A percentile compares a stretch with the other conserved stretches of the same genome.
These are phyloP conservation scores for Curvularia spicifera DNA, from an alignment of 2,329 filamentous ascomycete species.

Conservation along the genomic window DNA sequence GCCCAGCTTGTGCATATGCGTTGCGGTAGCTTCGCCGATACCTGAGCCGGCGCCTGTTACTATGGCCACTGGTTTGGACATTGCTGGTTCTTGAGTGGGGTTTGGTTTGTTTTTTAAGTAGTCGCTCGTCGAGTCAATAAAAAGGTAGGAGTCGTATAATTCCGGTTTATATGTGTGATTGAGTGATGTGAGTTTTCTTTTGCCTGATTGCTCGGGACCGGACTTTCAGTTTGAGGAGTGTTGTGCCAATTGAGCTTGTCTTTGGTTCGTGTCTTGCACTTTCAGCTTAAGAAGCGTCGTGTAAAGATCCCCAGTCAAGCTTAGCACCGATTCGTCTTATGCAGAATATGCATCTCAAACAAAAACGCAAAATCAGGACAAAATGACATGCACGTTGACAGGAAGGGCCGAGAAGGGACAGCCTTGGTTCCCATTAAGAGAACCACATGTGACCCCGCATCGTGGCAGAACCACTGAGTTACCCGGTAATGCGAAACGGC, in stretches of 20 bases:
- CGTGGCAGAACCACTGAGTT: slow-evolving; percentile 1
- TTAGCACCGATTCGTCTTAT: neutral
- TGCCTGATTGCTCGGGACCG: no score
- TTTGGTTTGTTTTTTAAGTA: neutral
- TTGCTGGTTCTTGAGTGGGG: slow-evolving; percentile 10
- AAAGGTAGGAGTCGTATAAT: neutral
- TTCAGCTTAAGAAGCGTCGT: neutral
- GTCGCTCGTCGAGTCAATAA: neutral
- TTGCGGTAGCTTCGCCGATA: slow-evolving; percentile 54
- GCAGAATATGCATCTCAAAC: neutral
- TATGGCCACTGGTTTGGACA: slow-evolving; percentile 53
- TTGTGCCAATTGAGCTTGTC: neutral
- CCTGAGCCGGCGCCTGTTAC: slow-evolving; percentile 55
- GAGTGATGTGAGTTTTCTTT: neutral
- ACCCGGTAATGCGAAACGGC: slow-evolving; percentile 2
- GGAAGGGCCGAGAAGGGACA: neutral
- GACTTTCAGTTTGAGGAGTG: neutral
- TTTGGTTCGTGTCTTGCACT: neutral
- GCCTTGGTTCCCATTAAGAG: neutral
- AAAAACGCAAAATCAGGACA: neutral
- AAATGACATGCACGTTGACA: neutral
- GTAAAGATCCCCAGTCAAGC: neutral
- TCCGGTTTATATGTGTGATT: neutral
- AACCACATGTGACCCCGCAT: neutral
- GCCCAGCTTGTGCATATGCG: slow-evolving; percentile 48